These are phyloP conservation scores for Rubus parviflorus DNA, from an alignment of 306 rosid species.

Conservation along the genomic window DNA sequence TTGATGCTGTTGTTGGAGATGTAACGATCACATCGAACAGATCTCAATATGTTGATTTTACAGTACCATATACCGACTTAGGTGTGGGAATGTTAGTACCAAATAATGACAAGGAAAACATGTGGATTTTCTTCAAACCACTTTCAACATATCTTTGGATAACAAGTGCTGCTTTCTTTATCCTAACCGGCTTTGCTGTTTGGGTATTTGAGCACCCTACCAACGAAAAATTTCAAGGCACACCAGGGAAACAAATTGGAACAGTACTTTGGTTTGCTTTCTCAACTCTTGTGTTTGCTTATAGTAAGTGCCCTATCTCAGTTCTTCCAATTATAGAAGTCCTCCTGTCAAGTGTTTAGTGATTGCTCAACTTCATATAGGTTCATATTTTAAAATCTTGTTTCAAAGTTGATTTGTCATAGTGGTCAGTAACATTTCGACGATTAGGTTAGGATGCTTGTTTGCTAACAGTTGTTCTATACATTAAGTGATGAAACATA, in stretches of 20 bases:
- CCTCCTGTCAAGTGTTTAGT: too few relatives aligned
- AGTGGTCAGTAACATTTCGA: too few relatives aligned
- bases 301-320: conserved; percentile 16
- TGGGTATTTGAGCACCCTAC: conserved; percentile 20
- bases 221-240: conserved; percentile 22
- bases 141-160: conserved; percentile 18
- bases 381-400: not conserved
- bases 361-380: too few relatives aligned
- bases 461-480: too few relatives aligned
- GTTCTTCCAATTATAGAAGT: not conserved
- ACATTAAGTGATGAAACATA: too few relatives aligned
- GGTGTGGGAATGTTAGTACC: conserved; percentile 14
- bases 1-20: conserved; percentile 25
- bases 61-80: conserved; percentile 13
- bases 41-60: conserved; percentile 23
- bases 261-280: conserved; percentile 19
- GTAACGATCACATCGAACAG: conserved; percentile 10
- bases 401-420: too few relatives aligned
- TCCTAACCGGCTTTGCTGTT: conserved; percentile 16
- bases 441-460: too few relatives aligned
- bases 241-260: conserved; percentile 7
- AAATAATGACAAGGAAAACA: not conserved
- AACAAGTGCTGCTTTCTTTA: conserved; percentile 15
- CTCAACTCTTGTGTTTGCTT: conserved; percentile 19
- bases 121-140: conserved; percentile 18